Conservation (phyloP, 2,329 filamentous ascomycete genomes). For the Pseudogymnoascus sp. region DNA sequence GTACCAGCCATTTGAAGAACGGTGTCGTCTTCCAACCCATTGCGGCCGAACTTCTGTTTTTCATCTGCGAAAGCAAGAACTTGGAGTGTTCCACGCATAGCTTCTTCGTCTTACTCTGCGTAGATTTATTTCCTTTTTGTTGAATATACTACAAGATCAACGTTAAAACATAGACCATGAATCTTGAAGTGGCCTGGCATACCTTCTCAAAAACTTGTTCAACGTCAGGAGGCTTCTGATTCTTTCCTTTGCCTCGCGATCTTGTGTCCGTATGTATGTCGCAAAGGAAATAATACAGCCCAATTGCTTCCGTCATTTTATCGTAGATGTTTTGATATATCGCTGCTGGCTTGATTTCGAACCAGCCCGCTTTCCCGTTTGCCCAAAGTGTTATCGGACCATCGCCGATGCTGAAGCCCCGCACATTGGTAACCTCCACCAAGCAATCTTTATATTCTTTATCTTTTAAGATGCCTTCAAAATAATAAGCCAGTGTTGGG, state of each 20-base stretch:
- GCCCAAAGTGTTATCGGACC: conserved; percentile 57
- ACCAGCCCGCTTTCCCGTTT: conserved; percentile 57
- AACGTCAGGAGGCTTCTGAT: conserved; percentile 13
- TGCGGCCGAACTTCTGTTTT: conserved; percentile 22
- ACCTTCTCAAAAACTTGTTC: conserved; percentile 18
- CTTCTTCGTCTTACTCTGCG: conserved; percentile 40
- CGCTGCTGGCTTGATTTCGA: conserved; percentile 52
- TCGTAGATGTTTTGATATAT: conserved; percentile 48
- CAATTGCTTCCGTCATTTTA: conserved; percentile 54
- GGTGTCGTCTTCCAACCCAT: conserved; percentile 38
- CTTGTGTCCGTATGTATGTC: conserved; percentile 43
- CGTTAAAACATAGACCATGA: conserved; percentile 30
- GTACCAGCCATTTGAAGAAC: conserved; percentile 42
- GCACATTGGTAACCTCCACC: conserved; percentile 47
- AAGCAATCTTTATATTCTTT: conserved; percentile 23
- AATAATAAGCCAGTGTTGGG: background rate
- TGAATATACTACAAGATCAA: conserved; percentile 37
- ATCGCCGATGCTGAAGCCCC: conserved; percentile 47
- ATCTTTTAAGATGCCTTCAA: conserved; percentile 29
- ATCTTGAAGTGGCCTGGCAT: conserved; percentile 23
- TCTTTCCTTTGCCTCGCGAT: conserved; percentile 29
- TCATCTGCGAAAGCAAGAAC: conserved; percentile 46
- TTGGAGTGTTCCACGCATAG: conserved; percentile 41
- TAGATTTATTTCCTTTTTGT: conserved; percentile 44
- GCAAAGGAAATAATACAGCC: conserved; percentile 54